Conservation (phyloP, 208 protist species). For the Leishmania tarentolae region DNA sequence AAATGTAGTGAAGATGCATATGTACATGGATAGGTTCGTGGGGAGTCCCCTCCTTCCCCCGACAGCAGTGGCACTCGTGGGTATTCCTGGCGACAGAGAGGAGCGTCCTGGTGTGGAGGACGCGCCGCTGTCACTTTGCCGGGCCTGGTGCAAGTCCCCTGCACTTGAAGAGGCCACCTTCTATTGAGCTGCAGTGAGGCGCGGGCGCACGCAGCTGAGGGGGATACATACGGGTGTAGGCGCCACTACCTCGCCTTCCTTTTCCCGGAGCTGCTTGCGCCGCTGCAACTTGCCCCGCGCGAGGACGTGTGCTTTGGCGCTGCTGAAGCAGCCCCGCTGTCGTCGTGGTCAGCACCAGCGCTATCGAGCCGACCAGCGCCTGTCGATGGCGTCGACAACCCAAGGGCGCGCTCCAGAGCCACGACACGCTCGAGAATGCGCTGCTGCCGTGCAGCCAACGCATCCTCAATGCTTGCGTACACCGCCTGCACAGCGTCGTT, state of each 20-base stretch:
- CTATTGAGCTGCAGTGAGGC: background rate
- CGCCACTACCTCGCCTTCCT: conserved; percentile 5
- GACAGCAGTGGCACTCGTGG: background rate
- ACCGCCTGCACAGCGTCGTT: conserved; percentile 60
- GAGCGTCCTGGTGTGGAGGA: background rate
- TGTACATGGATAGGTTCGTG: background rate
- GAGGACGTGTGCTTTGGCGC: background rate
- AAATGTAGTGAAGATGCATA: background rate
- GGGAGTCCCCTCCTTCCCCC: background rate
- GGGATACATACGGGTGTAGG: background rate
- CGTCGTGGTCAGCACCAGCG: background rate
- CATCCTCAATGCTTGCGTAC: conserved; percentile 64
- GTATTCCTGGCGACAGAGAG: background rate
- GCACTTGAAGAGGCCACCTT: background rate
- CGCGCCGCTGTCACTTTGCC: background rate
- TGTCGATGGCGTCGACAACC: conserved; percentile 21
- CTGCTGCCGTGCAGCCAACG: conserved; percentile 56
- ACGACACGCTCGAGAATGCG: conserved; percentile 74
- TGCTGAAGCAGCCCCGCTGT: background rate
- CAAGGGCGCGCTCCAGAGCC: conserved; percentile 63
- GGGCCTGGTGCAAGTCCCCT: background rate
- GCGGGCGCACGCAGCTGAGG: background rate
- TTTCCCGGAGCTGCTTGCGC: background rate
- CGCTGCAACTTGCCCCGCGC: background rate
- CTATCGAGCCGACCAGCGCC: background rate